A percentile compares a stretch with the other conserved stretches of the same genome.
Evolutionary conservation across 2,329 filamentous ascomycete genomes (phyloP).

Genomic region (Monosporascus ibericus): DNA sequence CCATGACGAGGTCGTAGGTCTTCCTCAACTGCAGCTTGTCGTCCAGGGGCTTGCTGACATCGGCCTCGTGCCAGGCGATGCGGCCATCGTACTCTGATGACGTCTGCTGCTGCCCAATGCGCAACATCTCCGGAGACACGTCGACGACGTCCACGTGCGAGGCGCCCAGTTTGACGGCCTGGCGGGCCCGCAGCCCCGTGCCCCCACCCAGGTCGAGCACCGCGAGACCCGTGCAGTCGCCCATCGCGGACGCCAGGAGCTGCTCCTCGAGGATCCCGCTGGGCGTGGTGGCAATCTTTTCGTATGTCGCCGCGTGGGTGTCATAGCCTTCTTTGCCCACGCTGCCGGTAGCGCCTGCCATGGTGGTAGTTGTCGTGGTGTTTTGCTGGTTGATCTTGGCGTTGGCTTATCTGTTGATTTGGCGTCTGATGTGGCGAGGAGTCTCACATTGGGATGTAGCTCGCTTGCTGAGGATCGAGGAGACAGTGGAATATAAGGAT

Average conservation of each 20-base stretch:
- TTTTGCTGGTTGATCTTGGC: too few relatives aligned
- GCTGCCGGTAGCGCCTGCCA: too few relatives aligned
- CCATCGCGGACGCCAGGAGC: slow-evolving; percentile 21
- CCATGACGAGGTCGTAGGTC: slow-evolving; percentile 27
- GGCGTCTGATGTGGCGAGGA: too few relatives aligned
- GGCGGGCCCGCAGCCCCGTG: slow-evolving; percentile 20
- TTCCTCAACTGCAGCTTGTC: slow-evolving; percentile 7
- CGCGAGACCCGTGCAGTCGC: slow-evolving; percentile 15
- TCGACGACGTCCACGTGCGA: slow-evolving; percentile 23
- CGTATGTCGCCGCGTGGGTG: slow-evolving; percentile 3
- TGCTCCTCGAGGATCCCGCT: slow-evolving; percentile 20
- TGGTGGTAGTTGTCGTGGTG: too few relatives aligned
- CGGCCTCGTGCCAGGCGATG: slow-evolving; percentile 20
- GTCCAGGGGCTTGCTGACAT: slow-evolving; percentile 17
- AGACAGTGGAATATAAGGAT: too few relatives aligned
- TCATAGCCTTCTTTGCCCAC: slow-evolving; percentile 6
- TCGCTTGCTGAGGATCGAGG: too few relatives aligned
- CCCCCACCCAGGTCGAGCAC: slow-evolving; percentile 28
- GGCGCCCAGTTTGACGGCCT: slow-evolving; percentile 20
- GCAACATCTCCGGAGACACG: slow-evolving; percentile 21
- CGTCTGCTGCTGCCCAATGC: slow-evolving; percentile 9
- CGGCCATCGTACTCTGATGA: slow-evolving; percentile 14
- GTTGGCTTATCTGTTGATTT: too few relatives aligned
- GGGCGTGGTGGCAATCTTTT: not conserved
- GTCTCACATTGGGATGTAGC: too few relatives aligned